A percentile compares a stretch with the other conserved stretches of the same genome.
phyloP scores from a whole-genome alignment of 2,329 filamentous ascomycete species.

The Anthostomella pinea region DNA sequence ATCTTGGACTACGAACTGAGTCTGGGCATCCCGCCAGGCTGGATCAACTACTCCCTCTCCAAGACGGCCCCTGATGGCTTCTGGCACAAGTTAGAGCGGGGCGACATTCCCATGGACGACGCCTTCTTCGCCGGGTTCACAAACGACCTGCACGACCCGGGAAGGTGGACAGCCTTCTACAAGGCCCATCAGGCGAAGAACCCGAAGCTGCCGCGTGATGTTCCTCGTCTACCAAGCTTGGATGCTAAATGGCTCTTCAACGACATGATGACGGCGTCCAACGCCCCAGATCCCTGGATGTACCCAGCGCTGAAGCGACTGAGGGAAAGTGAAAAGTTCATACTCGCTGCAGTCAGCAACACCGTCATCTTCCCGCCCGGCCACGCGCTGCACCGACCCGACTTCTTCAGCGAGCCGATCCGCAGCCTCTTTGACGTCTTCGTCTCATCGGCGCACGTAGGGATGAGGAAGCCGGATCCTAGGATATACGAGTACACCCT shows the following conservation, averaged over 20 bases:
- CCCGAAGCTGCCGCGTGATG: constrained; percentile 35
- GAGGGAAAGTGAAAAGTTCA: constrained; percentile 59
- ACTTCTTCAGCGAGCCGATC: constrained; percentile 55
- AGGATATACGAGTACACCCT: constrained; percentile 77
- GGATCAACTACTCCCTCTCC: constrained; percentile 89
- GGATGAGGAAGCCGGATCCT: constrained; percentile 82
- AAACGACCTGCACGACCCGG: constrained; percentile 63
- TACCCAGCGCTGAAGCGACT: constrained; percentile 75
- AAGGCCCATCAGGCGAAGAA: constrained; percentile 40
- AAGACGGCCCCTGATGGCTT: constrained; percentile 72
- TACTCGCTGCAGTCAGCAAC: constrained; percentile 83
- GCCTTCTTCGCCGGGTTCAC: constrained; percentile 76
- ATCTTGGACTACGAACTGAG: constrained; percentile 86
- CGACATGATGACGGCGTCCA: constrained; percentile 80
- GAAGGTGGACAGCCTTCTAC: constrained; percentile 69
- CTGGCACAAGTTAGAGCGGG: constrained; percentile 87
- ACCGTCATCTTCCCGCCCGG: constrained; percentile 80
- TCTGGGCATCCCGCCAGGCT: constrained; percentile 76
- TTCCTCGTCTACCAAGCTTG: constrained; percentile 67
- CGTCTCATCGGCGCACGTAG: constrained; percentile 80
- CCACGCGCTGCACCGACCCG: constrained; percentile 62
- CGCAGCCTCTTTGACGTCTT: constrained; percentile 78
- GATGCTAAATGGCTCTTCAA: constrained; percentile 81
- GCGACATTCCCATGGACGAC: constrained; percentile 72
- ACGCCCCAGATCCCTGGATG: constrained; percentile 79